Evolutionary conservation across 345 rosid species (phyloP).

Genomic region (Syzygium aqueum): DNA sequence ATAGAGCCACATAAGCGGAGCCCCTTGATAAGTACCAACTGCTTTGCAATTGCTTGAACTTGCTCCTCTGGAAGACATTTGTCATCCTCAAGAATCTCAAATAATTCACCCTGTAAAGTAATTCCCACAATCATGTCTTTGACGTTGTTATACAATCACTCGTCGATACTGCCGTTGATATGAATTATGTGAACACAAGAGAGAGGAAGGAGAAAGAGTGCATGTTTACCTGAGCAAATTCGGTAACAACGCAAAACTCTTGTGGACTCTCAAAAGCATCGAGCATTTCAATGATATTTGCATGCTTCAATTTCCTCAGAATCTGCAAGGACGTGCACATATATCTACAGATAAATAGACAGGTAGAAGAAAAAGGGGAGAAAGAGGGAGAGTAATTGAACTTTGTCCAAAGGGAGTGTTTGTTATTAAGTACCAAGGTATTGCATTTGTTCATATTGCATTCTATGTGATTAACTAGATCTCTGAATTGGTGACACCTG

Average conservation of each 20-base stretch:
- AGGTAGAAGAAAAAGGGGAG: background rate
- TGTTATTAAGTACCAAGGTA: background rate
- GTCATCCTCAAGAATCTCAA: conserved; percentile 97
- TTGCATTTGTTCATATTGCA: background rate
- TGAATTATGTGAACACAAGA: background rate
- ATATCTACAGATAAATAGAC: background rate
- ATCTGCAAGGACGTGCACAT: conserved; percentile 37
- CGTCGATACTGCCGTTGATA: background rate
- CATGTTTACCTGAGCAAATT: conserved; percentile 75
- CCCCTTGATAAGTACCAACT: conserved; percentile 43
- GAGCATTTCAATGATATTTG: conserved; percentile 89
- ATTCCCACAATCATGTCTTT: background rate
- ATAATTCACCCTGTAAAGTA: conserved; percentile 68
- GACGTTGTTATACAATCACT: background rate
- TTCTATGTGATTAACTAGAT: background rate
- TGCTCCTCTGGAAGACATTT: conserved; percentile 96
- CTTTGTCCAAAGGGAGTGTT: background rate
- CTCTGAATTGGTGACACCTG: background rate
- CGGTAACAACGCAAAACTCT: conserved; percentile 97
- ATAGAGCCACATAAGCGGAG: background rate
- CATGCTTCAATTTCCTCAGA: conserved; percentile 87
- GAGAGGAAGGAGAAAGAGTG: background rate
- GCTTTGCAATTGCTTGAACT: conserved; percentile 98
- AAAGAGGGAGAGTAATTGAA: background rate
- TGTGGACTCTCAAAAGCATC: conserved; percentile 92